Conservation (phyloP, 345 rosid genomes). For the Trapa incisa region DNA sequence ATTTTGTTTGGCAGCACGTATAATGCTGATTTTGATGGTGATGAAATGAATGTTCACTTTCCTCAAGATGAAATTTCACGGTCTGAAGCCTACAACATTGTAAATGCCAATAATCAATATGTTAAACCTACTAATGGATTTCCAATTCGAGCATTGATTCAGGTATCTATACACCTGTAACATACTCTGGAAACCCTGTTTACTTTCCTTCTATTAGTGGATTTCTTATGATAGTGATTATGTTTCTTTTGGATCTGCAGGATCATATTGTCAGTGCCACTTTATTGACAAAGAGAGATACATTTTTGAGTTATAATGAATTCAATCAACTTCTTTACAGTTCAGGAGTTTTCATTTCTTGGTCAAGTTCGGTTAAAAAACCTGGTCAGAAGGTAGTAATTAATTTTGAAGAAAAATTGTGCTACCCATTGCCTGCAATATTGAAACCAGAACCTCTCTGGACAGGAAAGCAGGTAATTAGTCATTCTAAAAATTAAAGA, state of each 20-base stretch:
- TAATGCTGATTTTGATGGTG: conserved; percentile 99
- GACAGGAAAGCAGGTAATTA: conserved; percentile 92
- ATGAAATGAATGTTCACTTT: conserved; percentile 99
- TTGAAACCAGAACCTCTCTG: conserved; percentile 82
- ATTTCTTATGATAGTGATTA: neutral
- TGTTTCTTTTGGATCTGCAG: conserved; percentile 30
- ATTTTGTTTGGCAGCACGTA: conserved; percentile 55
- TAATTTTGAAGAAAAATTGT: conserved; percentile 37
- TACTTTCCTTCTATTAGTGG: neutral
- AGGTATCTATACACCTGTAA: conserved; percentile 33
- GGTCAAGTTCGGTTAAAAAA: conserved; percentile 26
- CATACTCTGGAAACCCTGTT: neutral
- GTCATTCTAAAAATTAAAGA: neutral
- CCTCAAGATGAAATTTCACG: conserved; percentile 99
- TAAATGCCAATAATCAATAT: conserved; percentile 94
- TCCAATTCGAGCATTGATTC: conserved; percentile 83
- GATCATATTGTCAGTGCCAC: conserved; percentile 88
- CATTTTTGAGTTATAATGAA: conserved; percentile 57
- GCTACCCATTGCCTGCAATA: conserved; percentile 45
- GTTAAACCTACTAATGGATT: conserved; percentile 92
- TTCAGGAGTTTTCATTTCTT: conserved; percentile 56
- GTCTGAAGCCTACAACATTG: conserved; percentile 94
- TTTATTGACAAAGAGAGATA: conserved; percentile 81
- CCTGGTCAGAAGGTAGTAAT: conserved; percentile 55
- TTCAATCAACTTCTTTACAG: conserved; percentile 72